Base-by-base conservation (phyloP, 2,329 filamentous ascomycete genomes). In the Fonsecaea nubica region DNA sequence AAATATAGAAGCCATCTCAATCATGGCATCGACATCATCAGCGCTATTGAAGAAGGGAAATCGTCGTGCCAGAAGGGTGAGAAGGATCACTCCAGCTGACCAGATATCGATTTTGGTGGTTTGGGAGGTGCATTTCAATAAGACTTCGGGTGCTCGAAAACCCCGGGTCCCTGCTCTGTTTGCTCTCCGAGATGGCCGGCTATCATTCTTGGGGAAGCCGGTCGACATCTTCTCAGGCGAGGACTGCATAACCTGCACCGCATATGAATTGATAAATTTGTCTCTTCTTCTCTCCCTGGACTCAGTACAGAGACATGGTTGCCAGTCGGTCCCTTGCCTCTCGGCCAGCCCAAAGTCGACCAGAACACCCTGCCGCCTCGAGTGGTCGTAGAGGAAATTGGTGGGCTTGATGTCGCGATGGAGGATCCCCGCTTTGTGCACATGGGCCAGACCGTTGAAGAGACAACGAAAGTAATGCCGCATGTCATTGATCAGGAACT, bases 291-390 rank as follows among this genome's bases (percentile, higher is more conserved):
- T 85, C 21, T 85, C 81, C 15, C 83, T 77, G 12, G 85, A 79
- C 67, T 93, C 87, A 68, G 90, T 88, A 79, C 94, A 98, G n/a
- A 92, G 81, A 76, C 94, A 98, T 1, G 89, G 89, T 74, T 92
- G 91, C 76, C 84, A 86, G 60, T 96, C 92, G 30, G 87, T 88
- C 25, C 91, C 84, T 74, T 86, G 80, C 42, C 84, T 77, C 81
- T 99, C 95, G 40, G 95, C 95, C 15, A 99, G 86, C n/a, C 95
- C 95, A 80, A 99, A 99, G 76, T 99, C 95, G n/a, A 99, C 95
- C 0, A 99, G 86, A 1, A 99, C 94, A 48, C 95, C 95, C 63
- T 92, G 89, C 73, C 89, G 87, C 52, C 89, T 87, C 18, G 57
- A 52, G 45, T 64, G 54, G 56, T 72, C 67, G 58, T 69, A 72